A percentile compares a stretch with the other conserved stretches of the same genome.
phyloP scores from a whole-genome alignment of 768 basidiomycete genomes.

The Pulveroboletus sp. region DNA sequence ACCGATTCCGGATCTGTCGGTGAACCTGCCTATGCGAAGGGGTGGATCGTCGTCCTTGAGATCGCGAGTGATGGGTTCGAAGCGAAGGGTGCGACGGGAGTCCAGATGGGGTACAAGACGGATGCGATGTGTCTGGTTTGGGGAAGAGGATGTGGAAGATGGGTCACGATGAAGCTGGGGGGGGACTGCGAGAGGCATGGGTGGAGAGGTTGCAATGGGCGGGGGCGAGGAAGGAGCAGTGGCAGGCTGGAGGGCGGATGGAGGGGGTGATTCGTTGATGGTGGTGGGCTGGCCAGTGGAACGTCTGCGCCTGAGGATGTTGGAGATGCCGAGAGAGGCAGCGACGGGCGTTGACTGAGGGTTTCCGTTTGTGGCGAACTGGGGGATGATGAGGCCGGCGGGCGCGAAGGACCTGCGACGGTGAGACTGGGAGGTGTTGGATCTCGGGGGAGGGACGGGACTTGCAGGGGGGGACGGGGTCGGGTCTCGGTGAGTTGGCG shows the following conservation, averaged over 20 bases:
- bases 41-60: slow-evolving; percentile 63
- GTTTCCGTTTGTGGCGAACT: slow-evolving; percentile 28
- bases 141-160: slow-evolving; percentile 16
- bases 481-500: slow-evolving; percentile 23
- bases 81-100: slow-evolving; percentile 79
- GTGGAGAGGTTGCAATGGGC: slow-evolving; percentile 8
- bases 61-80: slow-evolving; percentile 89
- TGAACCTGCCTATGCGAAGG: slow-evolving; percentile 91
- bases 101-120: slow-evolving; percentile 96
- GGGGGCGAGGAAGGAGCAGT: slow-evolving; percentile 13
- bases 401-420: slow-evolving; percentile 40
- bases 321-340: slow-evolving; percentile 44
- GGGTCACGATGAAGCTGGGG: slow-evolving; percentile 18
- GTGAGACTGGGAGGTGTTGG: slow-evolving; percentile 22
- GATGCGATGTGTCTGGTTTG: slow-evolving; percentile 59
- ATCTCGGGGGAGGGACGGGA: slow-evolving; percentile 28
- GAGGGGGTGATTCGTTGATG: slow-evolving; percentile 13
- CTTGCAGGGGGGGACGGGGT: slow-evolving; percentile 44
- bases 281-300: slow-evolving; percentile 53
- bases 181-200: slow-evolving; percentile 20
- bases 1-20: slow-evolving; percentile 72
- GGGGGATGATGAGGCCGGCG: slow-evolving; percentile 32
- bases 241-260: not conserved
- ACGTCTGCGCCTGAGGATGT: slow-evolving; percentile 64
- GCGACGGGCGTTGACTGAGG: slow-evolving; percentile 20